Base-by-base conservation (phyloP, 2,329 filamentous ascomycete species). In the Ustulina deusta region DNA sequence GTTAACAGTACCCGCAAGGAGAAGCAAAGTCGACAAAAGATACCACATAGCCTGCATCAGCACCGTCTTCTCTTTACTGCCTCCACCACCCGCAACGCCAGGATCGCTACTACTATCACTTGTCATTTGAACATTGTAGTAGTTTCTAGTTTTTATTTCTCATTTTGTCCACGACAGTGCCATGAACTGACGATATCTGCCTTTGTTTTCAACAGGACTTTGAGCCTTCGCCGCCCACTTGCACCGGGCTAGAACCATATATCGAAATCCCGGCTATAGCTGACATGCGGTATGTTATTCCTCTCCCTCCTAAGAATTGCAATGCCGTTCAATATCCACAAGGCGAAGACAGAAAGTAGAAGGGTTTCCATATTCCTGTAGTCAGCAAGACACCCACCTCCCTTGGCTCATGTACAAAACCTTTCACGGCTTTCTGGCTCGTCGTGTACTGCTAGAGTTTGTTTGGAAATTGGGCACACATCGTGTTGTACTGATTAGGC, bases 271-370 rank as follows among this genome's bases (percentile, higher is more conserved):
- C 81, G 62, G 78, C 82, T 59, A 81, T 83, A 73, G 76, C 81
- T 83, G 85, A 87, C 76, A 85, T 87, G 81, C 85, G 86, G 86
- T 87, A 78, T 77, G 86, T 84, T 46, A 20, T 34, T 11, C 48
- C 20, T 64, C 34, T 46, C n/a, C 48, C 61, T 56, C 63, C 52
- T 25, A 3, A 38, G 9, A 36, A 13, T 15, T 25, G 38, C 49
- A 20, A 49, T 63, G 34, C 25, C 34, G 29, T 61, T 60, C 32
- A n/a, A 29, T 51, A 38, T 29, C 17, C 20, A 29, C 54, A 54
- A 55, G 32, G 49, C 52, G 40, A 54, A 22, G 17, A n/a, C 38
- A 51, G 13, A 34, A 63, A 56, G 22, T 32, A 55, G 20, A 65
- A 32, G 36, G 13, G 9, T 9, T 48, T 52, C 32, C 32, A 34